These are phyloP conservation scores for Lentinula guzmanii DNA, from an alignment of 768 basidiomycete species.

Conservation along the genomic window DNA sequence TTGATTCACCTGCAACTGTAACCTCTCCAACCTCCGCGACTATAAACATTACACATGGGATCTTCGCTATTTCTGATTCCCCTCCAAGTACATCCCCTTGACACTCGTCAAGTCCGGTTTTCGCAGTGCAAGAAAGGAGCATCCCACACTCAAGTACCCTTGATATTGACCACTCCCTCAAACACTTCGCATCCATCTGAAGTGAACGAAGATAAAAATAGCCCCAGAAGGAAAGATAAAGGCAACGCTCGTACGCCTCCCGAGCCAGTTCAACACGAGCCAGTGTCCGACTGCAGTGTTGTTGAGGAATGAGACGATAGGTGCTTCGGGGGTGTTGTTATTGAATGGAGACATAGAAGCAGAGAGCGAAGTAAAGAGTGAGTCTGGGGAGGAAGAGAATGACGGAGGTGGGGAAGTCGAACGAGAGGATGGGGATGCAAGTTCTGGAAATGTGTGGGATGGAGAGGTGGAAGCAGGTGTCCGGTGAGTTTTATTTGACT, in stretches of 20 bases:
- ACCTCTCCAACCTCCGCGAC: background rate
- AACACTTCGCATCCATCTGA: too few relatives aligned
- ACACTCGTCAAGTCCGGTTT: constrained; percentile 3
- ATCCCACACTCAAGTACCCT: too few relatives aligned
- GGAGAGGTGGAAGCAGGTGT: background rate
- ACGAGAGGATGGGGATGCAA: constrained; percentile 9
- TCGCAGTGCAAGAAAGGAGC: constrained; percentile 21
- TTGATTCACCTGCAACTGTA: background rate
- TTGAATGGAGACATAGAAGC: background rate
- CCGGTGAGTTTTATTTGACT: background rate
- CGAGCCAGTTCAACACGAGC: constrained; percentile 62
- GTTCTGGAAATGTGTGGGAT: background rate
- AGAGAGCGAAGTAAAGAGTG: background rate
- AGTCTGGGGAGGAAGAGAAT: background rate
- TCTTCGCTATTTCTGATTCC: background rate
- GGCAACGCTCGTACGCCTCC: constrained; percentile 71
- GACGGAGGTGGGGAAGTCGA: constrained; percentile 23
- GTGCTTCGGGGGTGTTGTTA: background rate
- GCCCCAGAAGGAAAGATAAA: constrained; percentile 63
- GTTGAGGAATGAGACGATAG: constrained; percentile 15
- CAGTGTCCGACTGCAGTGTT: too few relatives aligned
- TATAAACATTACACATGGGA: background rate
- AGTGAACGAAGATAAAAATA: too few relatives aligned
- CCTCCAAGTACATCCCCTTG: background rate
- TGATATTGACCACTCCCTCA: too few relatives aligned